Conservation (phyloP, 495 filamentous ascomycete genomes). For the Chaetomium fimeti region DNA sequence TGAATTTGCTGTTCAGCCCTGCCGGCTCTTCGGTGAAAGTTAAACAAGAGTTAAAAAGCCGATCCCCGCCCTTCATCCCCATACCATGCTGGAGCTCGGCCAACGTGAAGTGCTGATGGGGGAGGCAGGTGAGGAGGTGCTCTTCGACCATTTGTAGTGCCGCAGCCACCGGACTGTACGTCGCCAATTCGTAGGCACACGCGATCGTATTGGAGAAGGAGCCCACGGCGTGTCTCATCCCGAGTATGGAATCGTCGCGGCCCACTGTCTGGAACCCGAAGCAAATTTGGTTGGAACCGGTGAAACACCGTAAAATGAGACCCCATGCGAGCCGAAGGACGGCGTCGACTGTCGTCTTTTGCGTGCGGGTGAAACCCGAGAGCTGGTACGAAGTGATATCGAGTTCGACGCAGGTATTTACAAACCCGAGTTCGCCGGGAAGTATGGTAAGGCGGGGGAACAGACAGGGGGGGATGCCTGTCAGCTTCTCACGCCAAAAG, state of each 20-base stretch:
- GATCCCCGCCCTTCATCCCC: constrained; percentile 41
- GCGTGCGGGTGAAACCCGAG: constrained; percentile 36
- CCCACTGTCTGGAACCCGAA: constrained; percentile 47
- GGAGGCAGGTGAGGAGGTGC: constrained; percentile 34
- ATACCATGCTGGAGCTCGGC: constrained; percentile 46
- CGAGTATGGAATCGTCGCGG: constrained; percentile 41
- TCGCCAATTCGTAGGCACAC: constrained; percentile 36
- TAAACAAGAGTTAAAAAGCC: constrained; percentile 48
- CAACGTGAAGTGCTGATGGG: constrained; percentile 47
- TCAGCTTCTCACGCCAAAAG: constrained; percentile 45
- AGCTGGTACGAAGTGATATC: constrained; percentile 40
- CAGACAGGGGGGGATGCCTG: constrained; percentile 36
- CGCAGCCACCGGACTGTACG: constrained; percentile 35
- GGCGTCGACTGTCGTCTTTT: constrained; percentile 36
- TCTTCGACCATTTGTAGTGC: constrained; percentile 40
- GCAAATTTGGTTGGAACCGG: constrained; percentile 41
- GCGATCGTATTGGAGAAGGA: constrained; percentile 45
- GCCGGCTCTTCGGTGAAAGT: constrained; percentile 46
- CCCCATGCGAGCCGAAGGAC: constrained; percentile 51
- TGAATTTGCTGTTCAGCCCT: constrained; percentile 41
- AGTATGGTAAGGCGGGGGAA: constrained; percentile 41
- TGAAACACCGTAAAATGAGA: constrained; percentile 46
- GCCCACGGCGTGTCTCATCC: constrained; percentile 42
- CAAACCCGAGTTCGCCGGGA: constrained; percentile 28
- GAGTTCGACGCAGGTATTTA: constrained; percentile 40